Evolutionary conservation across 2,329 filamentous ascomycete genomes (phyloP).

Genomic region (Thyridium curvatum): DNA sequence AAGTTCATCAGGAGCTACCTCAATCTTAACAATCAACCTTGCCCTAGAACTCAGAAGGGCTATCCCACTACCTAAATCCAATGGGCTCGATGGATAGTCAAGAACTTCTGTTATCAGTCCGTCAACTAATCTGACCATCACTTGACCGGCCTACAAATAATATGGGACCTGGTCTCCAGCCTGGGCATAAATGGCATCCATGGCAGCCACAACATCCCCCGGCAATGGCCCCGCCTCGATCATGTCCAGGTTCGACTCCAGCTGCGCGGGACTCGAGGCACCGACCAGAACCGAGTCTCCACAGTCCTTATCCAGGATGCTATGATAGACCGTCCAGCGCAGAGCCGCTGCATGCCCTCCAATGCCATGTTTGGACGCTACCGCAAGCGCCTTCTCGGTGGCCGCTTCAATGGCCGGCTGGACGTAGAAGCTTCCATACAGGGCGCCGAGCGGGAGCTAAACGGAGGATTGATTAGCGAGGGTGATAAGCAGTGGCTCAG

Average conservation of each 20-base stretch:
- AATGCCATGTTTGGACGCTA: slow-evolving; percentile 25
- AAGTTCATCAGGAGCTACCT: too few species aligned
- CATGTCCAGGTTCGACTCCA: slow-evolving; percentile 28
- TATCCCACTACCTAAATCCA: too few species aligned
- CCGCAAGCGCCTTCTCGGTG: slow-evolving; percentile 15
- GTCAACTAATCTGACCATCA: too few species aligned
- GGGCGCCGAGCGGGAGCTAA: slow-evolving; percentile 8
- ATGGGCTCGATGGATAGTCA: too few species aligned
- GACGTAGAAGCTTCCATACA: slow-evolving; percentile 18
- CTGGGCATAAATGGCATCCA: slow-evolving; percentile 23
- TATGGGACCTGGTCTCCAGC: too few species aligned
- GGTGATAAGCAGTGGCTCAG: slow-evolving; percentile 14
- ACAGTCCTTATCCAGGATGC: slow-evolving; percentile 17
- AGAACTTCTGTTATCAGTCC: too few species aligned
- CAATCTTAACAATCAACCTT: too few species aligned
- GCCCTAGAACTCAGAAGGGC: too few species aligned
- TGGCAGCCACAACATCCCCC: slow-evolving; percentile 26
- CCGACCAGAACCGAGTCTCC: slow-evolving; percentile 33
- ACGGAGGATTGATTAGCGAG: neutral
- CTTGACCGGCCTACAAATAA: too few species aligned
- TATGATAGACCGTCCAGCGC: slow-evolving; percentile 32
- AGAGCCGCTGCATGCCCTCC: slow-evolving; percentile 31
- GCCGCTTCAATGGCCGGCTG: slow-evolving; percentile 19
- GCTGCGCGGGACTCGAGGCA: slow-evolving; percentile 24
- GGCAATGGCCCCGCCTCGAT: slow-evolving; percentile 31